Conservation (phyloP, 2,329 filamentous ascomycete species). For the Xylariaceae sp. region DNA sequence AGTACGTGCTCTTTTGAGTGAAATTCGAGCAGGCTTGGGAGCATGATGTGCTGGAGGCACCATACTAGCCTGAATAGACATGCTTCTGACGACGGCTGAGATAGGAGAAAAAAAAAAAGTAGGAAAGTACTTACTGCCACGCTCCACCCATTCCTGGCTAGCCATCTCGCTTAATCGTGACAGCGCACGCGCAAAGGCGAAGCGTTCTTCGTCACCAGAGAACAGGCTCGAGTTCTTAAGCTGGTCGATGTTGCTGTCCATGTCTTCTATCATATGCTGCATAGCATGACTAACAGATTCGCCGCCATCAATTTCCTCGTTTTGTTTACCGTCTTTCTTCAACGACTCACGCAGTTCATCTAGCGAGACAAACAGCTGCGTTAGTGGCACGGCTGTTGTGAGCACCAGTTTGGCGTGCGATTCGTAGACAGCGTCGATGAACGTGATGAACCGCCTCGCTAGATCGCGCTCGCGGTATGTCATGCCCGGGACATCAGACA, state of each 20-base stretch:
- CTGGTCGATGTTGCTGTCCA: constrained; percentile 82
- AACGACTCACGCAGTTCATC: constrained; percentile 70
- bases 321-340: constrained; percentile 51
- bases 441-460: constrained; percentile 92
- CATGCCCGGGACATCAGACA: constrained; percentile 93
- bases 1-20: no score
- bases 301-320: constrained; percentile 44
- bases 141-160: constrained; percentile 91
- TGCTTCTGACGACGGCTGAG: no score
- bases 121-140: no score
- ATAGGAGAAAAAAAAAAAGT: no score
- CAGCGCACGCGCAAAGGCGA: constrained; percentile 90
- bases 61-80: no score
- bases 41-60: no score
- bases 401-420: constrained; percentile 91
- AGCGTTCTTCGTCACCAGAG: constrained; percentile 92
- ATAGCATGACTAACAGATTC: constrained; percentile 67
- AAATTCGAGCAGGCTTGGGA: no score
- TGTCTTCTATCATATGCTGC: constrained; percentile 83
- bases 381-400: constrained; percentile 84
- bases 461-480: constrained; percentile 84
- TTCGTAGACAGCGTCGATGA: constrained; percentile 96
- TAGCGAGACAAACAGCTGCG: constrained; percentile 82
- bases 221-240: constrained; percentile 88
- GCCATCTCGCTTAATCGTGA: constrained; percentile 91